phyloP scores from a whole-genome alignment of 139 green algal genomes.

The Gonium pectorale region DNA sequence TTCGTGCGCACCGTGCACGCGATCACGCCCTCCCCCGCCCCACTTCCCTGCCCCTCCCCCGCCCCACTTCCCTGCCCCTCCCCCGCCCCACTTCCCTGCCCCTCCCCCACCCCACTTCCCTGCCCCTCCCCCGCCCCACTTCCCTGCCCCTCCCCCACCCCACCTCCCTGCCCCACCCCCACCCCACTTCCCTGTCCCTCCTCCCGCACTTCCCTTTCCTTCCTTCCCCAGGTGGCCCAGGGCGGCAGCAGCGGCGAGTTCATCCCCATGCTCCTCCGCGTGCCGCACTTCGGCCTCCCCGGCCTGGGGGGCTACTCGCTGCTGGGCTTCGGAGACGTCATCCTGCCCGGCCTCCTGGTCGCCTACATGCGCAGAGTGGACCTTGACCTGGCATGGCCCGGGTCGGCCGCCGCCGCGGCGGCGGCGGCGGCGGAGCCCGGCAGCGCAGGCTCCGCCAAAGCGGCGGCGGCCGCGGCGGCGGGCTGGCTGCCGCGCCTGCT shows the following conservation, averaged over 20 bases:
- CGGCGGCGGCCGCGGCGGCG: background rate
- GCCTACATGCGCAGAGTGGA: constrained; percentile 56
- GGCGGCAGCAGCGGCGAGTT: constrained; percentile 49
- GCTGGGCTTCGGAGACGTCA: constrained; percentile 65
- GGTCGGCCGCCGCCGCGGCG: too few species aligned
- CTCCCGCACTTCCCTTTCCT: background rate
- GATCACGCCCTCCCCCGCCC: too few species aligned
- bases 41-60: too few species aligned
- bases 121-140: background rate
- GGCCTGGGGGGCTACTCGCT: constrained; percentile 59
- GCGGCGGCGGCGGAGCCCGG: background rate
- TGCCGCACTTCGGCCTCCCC: constrained; percentile 70
- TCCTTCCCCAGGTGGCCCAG: constrained; percentile 19
- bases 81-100: background rate
- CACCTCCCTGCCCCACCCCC: background rate
- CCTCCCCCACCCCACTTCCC: background rate
- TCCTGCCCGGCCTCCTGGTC: constrained; percentile 67
- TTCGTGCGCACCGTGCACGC: too few species aligned
- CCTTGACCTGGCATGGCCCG: constrained; percentile 53
- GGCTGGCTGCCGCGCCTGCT: background rate
- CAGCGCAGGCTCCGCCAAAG: too few species aligned
- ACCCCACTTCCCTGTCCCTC: background rate
- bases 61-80: background rate
- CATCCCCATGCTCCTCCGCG: constrained; percentile 90
- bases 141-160: background rate